Base-by-base conservation (phyloP, 2,329 filamentous ascomycete genomes). In the Venturia effusa region DNA sequence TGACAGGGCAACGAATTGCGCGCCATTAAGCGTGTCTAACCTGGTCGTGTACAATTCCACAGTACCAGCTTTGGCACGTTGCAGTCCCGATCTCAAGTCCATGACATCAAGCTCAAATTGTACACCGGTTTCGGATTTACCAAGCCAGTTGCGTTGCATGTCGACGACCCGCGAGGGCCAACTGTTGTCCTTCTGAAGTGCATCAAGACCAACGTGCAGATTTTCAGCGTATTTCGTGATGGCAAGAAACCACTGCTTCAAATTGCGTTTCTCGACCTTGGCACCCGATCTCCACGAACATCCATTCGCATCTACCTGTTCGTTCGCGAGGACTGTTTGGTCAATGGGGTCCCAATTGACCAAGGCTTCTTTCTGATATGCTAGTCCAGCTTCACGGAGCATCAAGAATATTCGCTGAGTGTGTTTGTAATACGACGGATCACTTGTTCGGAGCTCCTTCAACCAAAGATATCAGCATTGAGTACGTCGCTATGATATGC, bases 261-360 rank as follows among this genome's bases (percentile, higher is more conserved):
- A 79, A 68, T 84, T 84, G 65, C 84, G 80, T 76, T 92, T 89
- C 75, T 94, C 88, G 22, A 95, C 90, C 72, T 88, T 87, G 61
- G 89, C 91, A 11, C 91, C 91, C 1, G 90, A 94, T 64, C 91
- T 84, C 92, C 92, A 96, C 1, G 91, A 96, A 69, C 80, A 84
- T 39, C 92, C 92, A 71, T 90, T 88, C 61, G 88, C 82, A 72
- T 95, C 90, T n/a, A 96, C 90, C 76, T 96, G 92, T 75, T 96
- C 92, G 72, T 96, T 96, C 13, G 92, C 92, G 65, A 96, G 79
- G 19, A 96, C 92, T 0, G 92, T 96, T 72, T 89, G 87, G 72
- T 96, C 92, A 34, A 96, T 83, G 1, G 92, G 92, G 68, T 96
- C 92, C 77, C 90, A 96, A 75, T 96, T 96, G 69, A 96, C 92